Base-by-base conservation (phyloP, 1,284 basidiomycete species). In the Sanghuangporus baumii region DNA sequence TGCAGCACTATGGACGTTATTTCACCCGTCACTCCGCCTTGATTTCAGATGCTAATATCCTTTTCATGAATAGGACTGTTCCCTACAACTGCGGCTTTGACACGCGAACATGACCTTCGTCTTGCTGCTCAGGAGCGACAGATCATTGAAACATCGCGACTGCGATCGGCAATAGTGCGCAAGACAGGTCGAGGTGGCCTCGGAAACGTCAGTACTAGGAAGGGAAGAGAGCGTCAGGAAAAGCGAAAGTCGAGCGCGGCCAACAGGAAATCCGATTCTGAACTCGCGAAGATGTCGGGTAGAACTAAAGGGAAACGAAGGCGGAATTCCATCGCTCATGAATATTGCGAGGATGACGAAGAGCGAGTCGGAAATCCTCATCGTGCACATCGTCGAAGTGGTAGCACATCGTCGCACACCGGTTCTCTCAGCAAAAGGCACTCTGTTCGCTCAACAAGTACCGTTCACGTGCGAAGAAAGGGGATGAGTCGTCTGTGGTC, bases 11-110 rank as follows among this genome's bases (percentile, higher is more conserved):
- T 31, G 26, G 26, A 31, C 26, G 26, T 31, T 31, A 4, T 31
- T 31, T 31, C 2, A 3, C 26, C 3, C 26, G 3, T 31, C 26
- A 31, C 26, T 3, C 26, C 26, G 26, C 26, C 26, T 31, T 31
- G 26, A 31, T 31, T 31, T 31, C 26, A 31, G 3, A 31, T 46
- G 43, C 2, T n/a, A n/a, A 14, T 12, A 46, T 55, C 23, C 5
- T 41, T 61, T 41, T 61, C 56, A 31, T 38, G 31, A 7, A 31
- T 31, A 62, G 61, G 48, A 6, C 47, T 62, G 34, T 62, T 58
- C 50, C 61, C 61, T 18, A 58, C 55, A 36, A 62, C 61, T 16
- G 61, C 61, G 2, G 61, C 61, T 7, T 38, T 62, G 46, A 46
- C 50, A 16, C 56, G 38, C 2, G 55, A 46, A 12, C 48, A 55